phyloP scores from a whole-genome alignment of 1,139 yeast species.

The Eremothecium coryli region DNA sequence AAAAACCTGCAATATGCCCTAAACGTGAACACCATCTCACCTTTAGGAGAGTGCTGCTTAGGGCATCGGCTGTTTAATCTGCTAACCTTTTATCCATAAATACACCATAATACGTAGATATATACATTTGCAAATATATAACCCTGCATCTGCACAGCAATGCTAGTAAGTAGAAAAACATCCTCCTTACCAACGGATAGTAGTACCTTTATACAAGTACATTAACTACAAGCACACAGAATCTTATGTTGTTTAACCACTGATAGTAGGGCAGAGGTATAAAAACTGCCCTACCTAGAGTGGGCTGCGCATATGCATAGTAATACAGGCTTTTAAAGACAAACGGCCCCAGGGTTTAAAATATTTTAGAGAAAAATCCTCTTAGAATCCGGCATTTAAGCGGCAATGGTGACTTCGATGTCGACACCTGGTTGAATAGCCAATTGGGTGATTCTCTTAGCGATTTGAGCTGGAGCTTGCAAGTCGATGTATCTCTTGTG shows the following conservation, averaged over 20 bases:
- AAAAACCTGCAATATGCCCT: too few species aligned
- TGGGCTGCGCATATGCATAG: constrained; percentile 19
- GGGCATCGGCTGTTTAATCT: too few species aligned
- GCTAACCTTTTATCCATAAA: too few species aligned
- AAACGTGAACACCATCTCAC: too few species aligned
- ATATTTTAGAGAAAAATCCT: neutral
- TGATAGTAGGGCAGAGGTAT: constrained; percentile 34
- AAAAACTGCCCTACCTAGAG: constrained; percentile 34
- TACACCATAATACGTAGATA: too few species aligned
- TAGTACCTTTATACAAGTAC: too few species aligned
- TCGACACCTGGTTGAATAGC: constrained; percentile 78
- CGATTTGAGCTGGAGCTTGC: constrained; percentile 91
- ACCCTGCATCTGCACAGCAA: too few species aligned
- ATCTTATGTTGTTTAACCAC: constrained; percentile 27
- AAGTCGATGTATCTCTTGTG: constrained; percentile 99
- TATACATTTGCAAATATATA: too few species aligned
- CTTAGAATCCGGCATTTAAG: constrained; percentile 10
- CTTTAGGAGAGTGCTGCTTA: too few species aligned
- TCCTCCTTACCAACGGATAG: too few species aligned
- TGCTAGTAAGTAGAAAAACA: too few species aligned
- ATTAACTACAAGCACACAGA: too few species aligned
- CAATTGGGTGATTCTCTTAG: constrained; percentile 91
- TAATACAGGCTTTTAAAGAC: constrained; percentile 1
- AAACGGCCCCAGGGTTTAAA: constrained; percentile 1
- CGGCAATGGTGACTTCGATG: constrained; percentile 44